Evolutionary conservation across 345 rosid species (phyloP).

Genomic region (Orychophragmus violaceus): DNA sequence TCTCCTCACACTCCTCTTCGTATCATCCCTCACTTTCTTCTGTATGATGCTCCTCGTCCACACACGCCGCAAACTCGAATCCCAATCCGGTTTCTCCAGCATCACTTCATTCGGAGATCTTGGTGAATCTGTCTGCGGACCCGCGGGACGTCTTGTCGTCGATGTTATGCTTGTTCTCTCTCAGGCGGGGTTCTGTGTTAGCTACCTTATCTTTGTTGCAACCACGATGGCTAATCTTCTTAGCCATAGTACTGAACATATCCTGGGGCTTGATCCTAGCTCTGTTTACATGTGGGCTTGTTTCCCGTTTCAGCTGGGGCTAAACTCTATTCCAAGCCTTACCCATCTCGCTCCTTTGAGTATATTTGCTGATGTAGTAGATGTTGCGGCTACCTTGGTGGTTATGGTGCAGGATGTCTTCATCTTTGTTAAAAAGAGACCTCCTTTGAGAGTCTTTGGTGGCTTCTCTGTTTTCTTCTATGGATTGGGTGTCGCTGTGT

Average conservation of each 20-base stretch:
- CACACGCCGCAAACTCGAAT: conserved; percentile 63
- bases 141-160: conserved; percentile 45
- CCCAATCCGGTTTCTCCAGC: conserved; percentile 40
- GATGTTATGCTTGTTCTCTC: conserved; percentile 62
- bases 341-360: conserved; percentile 80
- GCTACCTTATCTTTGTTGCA: conserved; percentile 57
- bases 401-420: conserved; percentile 58
- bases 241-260: conserved; percentile 12
- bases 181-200: conserved; percentile 67
- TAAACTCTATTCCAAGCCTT: conserved; percentile 56
- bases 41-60: conserved; percentile 71
- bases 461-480: conserved; percentile 59
- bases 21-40: conserved; percentile 45
- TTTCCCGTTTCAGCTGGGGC: conserved; percentile 71
- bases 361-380: conserved; percentile 70
- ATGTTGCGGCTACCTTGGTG: conserved; percentile 56
- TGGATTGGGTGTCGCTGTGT: conserved; percentile 67
- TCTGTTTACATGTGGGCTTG: conserved; percentile 54
- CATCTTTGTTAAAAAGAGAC: conserved; percentile 36
- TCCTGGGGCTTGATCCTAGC: conserved; percentile 51
- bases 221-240: conserved; percentile 49
- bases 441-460: conserved; percentile 46
- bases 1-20: conserved; percentile 50
- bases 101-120: conserved; percentile 67
- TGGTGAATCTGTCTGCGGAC: conserved; percentile 50